phyloP scores from a whole-genome alignment of 139 green algal genomes.

The Zygnema circumcarinatum region DNA sequence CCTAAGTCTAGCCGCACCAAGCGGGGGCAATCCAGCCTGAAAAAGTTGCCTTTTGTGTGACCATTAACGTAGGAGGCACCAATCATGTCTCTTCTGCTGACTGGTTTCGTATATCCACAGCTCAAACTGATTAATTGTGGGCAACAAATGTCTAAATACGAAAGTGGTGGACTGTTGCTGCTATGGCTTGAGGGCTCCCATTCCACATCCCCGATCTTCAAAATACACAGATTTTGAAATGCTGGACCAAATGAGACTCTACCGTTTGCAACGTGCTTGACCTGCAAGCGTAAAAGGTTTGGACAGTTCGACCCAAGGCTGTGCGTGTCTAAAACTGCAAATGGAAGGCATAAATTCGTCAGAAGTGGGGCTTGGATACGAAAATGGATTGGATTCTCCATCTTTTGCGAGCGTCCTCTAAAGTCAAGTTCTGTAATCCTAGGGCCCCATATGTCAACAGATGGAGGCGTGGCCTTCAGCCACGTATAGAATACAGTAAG shows the following conservation, averaged over 20 bases:
- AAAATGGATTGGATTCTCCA: slow-evolving; percentile 1
- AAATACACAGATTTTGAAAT: not conserved
- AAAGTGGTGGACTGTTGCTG: slow-evolving; percentile 4
- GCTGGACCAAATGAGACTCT: not conserved
- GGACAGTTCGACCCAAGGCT: slow-evolving; percentile 12
- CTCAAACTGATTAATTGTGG: not conserved
- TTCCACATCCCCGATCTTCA: slow-evolving; percentile 2
- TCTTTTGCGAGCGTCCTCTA: not conserved
- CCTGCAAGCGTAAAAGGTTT: not conserved
- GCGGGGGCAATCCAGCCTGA: slow-evolving; percentile 1
- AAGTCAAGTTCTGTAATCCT: slow-evolving; percentile 25
- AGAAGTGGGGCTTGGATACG: not conserved
- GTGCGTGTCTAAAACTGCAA: not conserved
- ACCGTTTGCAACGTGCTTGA: slow-evolving; percentile 9
- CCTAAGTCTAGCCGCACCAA: not conserved
- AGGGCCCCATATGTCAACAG: not conserved
- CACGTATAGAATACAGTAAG: slow-evolving; percentile 27
- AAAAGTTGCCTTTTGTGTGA: not conserved
- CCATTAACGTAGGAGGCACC: not conserved
- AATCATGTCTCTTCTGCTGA: not conserved
- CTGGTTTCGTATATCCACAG: slow-evolving; percentile 1
- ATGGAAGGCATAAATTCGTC: slow-evolving; percentile 1
- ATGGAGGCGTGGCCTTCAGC: not conserved
- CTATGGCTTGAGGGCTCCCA: not conserved
- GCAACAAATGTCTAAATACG: slow-evolving; percentile 19